phyloP scores from a whole-genome alignment of 1,284 basidiomycete species.

The Sutorius eximius region DNA sequence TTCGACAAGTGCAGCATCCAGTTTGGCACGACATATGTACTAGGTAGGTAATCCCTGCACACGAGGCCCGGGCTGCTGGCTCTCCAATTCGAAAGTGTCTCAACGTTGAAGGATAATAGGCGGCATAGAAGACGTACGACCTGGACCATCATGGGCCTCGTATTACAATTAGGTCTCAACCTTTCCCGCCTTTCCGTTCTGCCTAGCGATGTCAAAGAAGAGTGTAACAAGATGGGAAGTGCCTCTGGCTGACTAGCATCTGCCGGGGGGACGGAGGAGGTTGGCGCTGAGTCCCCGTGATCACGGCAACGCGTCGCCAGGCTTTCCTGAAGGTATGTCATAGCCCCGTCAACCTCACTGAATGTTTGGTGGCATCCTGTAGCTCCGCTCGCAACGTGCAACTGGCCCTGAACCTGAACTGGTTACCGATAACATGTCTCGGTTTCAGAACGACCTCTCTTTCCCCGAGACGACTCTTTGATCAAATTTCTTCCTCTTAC shows the following conservation, averaged over 20 bases:
- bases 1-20: no score
- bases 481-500: slow-evolving; percentile 1
- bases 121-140: no score
- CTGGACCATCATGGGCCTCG: no score
- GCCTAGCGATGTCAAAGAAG: slow-evolving; percentile 63
- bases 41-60: no score
- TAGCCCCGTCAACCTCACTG: neutral
- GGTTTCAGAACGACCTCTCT: slow-evolving; percentile 67
- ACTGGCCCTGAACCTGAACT: slow-evolving; percentile 65
- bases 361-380: neutral
- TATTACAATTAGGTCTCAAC: slow-evolving; percentile 80
- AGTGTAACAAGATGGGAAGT: slow-evolving; percentile 61
- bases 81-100: no score
- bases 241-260: slow-evolving; percentile 61
- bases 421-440: slow-evolving; percentile 53
- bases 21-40: no score
- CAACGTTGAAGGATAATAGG: no score
- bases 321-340: slow-evolving; percentile 62
- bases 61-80: no score
- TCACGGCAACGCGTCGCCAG: slow-evolving; percentile 61
- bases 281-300: slow-evolving; percentile 39
- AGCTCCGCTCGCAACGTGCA: slow-evolving; percentile 72
- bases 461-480: slow-evolving; percentile 40
- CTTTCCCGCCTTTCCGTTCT: slow-evolving; percentile 83
- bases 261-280: slow-evolving; percentile 58